Evolutionary conservation across 176 grass and related monocot genomes (phyloP), one percentile per base, ranked within the genome.

Genomic region (Olyra latifolia): DNA sequence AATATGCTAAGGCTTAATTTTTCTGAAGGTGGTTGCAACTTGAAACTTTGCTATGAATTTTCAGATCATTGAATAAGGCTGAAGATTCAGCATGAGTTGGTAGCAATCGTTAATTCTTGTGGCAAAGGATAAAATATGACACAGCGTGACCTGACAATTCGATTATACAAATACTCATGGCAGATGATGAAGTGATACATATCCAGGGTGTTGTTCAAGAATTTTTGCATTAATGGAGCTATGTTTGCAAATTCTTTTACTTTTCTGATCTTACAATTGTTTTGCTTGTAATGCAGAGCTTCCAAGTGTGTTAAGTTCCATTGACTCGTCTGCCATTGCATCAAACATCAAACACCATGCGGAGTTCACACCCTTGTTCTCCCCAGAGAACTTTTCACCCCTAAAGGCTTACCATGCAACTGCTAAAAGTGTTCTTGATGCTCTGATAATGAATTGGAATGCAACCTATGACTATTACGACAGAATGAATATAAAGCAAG

Each of bases 281-380:
- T 53, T 4, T 72, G 80, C 24, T 89, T 76, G 44, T 75, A 46
- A 77, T 81, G 57, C 83, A 99, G 97, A 89, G 75, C 48, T 84
- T 90, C 50, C 86, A 62, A 86, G 35, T 72, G 66, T 76, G 48
- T 74, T 78, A 52, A 75, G 78, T 58, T 84, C 90, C 35, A 78
- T 89, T 30, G 88, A 88, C 19, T 84, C 90, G 4, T 84, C 87
- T 49, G 62, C 86, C 43, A 88, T 99, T 66, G 88, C 88, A 73
- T 99, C 97, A 83, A 99, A 94, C 44, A 91, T 99, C 86, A 93
- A 89, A 62, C 90, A 91, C 65, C 93, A 99, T 88, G 93, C 88
- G 15, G 93, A 99, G 71, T 93, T 99, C 91, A 88, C 84, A 58
- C 90, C 93, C 56, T 84, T 90, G 50, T 99, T 99, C 84, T 93